A percentile compares a stretch with the other conserved stretches of the same genome.
Conservation (phyloP, 495 filamentous ascomycete genomes). For the Mycothermus thermophilus region DNA sequence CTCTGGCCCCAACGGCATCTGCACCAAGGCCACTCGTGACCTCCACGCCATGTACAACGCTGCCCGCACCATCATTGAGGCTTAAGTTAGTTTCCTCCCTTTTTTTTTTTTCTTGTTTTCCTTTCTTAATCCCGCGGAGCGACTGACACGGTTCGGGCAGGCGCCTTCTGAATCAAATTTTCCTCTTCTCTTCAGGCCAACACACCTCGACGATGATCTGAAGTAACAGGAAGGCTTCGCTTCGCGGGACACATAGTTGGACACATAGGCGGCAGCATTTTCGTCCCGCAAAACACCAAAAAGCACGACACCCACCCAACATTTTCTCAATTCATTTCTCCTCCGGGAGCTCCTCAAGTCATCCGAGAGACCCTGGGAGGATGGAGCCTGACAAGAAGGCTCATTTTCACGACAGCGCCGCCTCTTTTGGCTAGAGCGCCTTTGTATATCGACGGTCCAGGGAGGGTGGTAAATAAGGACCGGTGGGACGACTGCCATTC, state of each 20-base stretch:
- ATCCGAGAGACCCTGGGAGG: not conserved
- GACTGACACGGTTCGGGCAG: not conserved
- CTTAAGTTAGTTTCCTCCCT: slow-evolving; percentile 10
- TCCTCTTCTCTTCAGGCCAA: not conserved
- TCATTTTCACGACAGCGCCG: no score
- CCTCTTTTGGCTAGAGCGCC: slow-evolving; percentile 1
- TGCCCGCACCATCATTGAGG: slow-evolving; percentile 20
- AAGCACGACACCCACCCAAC: not conserved
- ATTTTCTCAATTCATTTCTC: slow-evolving; percentile 1
- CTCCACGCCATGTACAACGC: slow-evolving; percentile 20
- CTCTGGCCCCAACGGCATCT: slow-evolving; percentile 16
- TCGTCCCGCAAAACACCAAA: slow-evolving; percentile 3
- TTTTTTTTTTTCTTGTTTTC: not conserved
- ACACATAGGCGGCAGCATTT: slow-evolving; percentile 2
- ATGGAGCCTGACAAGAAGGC: no score
- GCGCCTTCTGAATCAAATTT: not conserved
- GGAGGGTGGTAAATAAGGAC: slow-evolving; percentile 4
- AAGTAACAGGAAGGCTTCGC: not conserved
- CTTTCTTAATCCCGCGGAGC: not conserved
- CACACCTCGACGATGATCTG: not conserved
- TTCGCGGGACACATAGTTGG: slow-evolving; percentile 3
- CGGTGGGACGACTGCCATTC: no score
- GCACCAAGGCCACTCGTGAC: slow-evolving; percentile 25
- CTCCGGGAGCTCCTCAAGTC: not conserved
- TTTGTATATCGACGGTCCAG: slow-evolving; percentile 4